Base-by-base conservation (phyloP, 129 eudicot species). In the Deinandra increscens region DNA sequence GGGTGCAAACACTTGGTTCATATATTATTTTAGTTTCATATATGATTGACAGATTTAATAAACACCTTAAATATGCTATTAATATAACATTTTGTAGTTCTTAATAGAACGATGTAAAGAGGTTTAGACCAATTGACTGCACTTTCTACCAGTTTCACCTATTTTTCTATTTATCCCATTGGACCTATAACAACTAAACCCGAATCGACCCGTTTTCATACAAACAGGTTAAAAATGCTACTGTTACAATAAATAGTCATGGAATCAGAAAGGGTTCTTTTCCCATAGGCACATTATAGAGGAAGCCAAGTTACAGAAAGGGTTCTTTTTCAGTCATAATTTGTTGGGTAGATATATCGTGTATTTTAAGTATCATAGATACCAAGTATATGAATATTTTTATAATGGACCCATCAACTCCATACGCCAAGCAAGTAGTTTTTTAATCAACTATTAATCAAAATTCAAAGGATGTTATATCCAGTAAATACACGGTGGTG, bases 351-450 rank as follows among this genome's bases (percentile, higher is more conserved):
- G 34, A 19, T 14, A 9, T 8, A 9, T 63, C 3, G 3, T 26
- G 1, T 26, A 26, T 26, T 26, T 26, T 26, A 26, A 26, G n/a
- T n/a, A n/a, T n/a, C n/a, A 26, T 26, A 26, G 31, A 26, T 1
- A 26, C 3, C 1, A 3, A 26, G 31, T 26, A 26, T 26, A 1
- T 3, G 31, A 26, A 26, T 26, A 26, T 1, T 26, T 26, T 26
- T 26, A 3, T 26, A 7, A 59, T 13, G 20, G 17, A 64, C 20
- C 51, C 36, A 39, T 39, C 8, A 46, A 64, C 53, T 64, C 26
- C 31, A 63, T 39, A 63, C 19, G 39, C 6, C 69, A 64, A 10
- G 11, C 53, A 39, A 41, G 53, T 41, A 39, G 69, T 38, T 64
- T 41, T 61, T 1, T 26, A 26, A 26, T 26, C 31, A 26, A 26